These are phyloP conservation scores for Suhomyces maxii DNA, from an alignment of 1,139 yeast genomes.

Conservation along the genomic window DNA sequence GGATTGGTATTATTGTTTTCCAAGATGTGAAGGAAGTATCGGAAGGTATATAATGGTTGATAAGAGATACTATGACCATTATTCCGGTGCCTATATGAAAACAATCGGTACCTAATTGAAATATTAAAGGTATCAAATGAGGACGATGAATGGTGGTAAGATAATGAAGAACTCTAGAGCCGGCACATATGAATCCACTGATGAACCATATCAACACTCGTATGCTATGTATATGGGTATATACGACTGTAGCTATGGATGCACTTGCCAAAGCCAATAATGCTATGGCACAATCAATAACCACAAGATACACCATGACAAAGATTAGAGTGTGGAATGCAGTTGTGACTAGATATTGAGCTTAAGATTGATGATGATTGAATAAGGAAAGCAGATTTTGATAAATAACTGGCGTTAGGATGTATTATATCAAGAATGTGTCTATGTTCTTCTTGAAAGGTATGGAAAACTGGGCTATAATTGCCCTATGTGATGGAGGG, in stretches of 20 bases:
- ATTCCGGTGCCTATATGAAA: slow-evolving; percentile 23
- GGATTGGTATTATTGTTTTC: slow-evolving; percentile 11
- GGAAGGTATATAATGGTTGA: slow-evolving; percentile 7
- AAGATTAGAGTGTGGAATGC: neutral
- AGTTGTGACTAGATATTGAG: neutral
- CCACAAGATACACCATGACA: neutral
- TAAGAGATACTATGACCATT: slow-evolving; percentile 17
- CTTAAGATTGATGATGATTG: too few relatives aligned
- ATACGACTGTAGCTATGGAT: slow-evolving; percentile 5
- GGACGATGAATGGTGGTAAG: neutral
- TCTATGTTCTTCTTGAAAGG: too few relatives aligned
- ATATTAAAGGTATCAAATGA: neutral
- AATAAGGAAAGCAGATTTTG: too few relatives aligned
- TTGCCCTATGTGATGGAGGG: too few relatives aligned
- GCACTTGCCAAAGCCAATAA: slow-evolving; percentile 4
- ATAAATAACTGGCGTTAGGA: too few relatives aligned
- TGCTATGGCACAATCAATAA: slow-evolving; percentile 5
- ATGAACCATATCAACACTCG: slow-evolving; percentile 5
- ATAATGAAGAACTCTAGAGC: neutral
- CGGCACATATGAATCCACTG: slow-evolving; percentile 6
- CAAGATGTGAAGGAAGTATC: slow-evolving; percentile 6
- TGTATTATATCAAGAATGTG: too few relatives aligned
- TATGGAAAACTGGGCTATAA: too few relatives aligned
- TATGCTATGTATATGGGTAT: slow-evolving; percentile 1
- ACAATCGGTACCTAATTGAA: slow-evolving; percentile 13